phyloP scores from a whole-genome alignment of 768 basidiomycete genomes.

The Tephrocybe sp. region DNA sequence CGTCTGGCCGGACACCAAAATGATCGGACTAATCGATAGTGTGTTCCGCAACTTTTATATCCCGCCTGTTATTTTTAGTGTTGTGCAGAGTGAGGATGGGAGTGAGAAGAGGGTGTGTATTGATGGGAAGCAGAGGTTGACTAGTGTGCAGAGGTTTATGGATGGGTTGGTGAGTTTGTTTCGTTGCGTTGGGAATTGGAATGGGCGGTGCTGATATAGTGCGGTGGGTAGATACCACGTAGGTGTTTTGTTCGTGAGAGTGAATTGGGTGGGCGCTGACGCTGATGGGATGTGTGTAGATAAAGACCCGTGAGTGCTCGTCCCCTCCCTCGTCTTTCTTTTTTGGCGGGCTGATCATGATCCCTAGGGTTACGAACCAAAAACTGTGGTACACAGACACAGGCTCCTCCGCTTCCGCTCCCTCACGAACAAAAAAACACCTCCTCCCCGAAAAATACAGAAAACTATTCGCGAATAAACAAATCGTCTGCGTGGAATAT shows the following conservation, averaged over 20 bases:
- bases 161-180: background rate
- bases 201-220: background rate
- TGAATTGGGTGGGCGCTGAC: too few relatives aligned
- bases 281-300: slow-evolving; percentile 21
- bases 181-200: background rate
- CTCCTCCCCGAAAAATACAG: slow-evolving; percentile 51
- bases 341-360: too few relatives aligned
- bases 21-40: slow-evolving; percentile 74
- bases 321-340: too few relatives aligned
- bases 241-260: slow-evolving; percentile 10
- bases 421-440: too few relatives aligned
- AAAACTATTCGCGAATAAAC: slow-evolving; percentile 66
- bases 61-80: slow-evolving; percentile 71
- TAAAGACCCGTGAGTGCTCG: slow-evolving; percentile 19
- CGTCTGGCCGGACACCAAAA: slow-evolving; percentile 78
- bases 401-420: too few relatives aligned
- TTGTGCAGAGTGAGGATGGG: slow-evolving; percentile 55
- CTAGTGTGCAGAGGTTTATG: slow-evolving; percentile 58
- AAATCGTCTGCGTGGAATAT: slow-evolving; percentile 81
- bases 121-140: slow-evolving; percentile 65
- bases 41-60: slow-evolving; percentile 77
- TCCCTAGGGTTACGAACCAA: slow-evolving; percentile 30
- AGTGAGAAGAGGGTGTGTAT: slow-evolving; percentile 48
- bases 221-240: slow-evolving; percentile 14
- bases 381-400: slow-evolving; percentile 51